phyloP scores from a whole-genome alignment of 352 stramenopile genomes.

The Phytophthora chlamydospora region DNA sequence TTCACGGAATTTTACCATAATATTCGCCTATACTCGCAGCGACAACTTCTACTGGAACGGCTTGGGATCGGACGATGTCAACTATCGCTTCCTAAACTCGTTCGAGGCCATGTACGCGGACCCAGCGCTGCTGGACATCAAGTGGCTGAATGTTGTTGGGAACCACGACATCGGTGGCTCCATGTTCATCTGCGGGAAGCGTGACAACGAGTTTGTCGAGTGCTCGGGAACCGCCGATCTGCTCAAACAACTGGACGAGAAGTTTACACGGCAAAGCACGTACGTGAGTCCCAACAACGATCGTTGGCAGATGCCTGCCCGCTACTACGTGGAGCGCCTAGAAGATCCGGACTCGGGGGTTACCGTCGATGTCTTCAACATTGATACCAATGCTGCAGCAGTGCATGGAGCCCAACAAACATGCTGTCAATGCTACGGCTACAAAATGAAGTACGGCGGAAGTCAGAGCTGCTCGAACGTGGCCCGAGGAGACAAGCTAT shows the following conservation, averaged over 20 bases:
- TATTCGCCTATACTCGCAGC: conserved; percentile 18
- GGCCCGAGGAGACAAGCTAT: conserved; percentile 53
- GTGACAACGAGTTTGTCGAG: conserved; percentile 67
- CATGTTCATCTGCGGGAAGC: conserved; percentile 80
- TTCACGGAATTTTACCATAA: conserved; percentile 2
- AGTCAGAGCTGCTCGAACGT: conserved; percentile 49
- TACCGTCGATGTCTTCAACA: conserved; percentile 74
- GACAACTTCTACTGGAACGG: conserved; percentile 82
- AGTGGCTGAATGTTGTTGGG: conserved; percentile 75
- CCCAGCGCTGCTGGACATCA: conserved; percentile 49
- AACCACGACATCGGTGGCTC: conserved; percentile 78
- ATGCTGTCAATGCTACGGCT: conserved; percentile 84
- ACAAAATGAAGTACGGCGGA: conserved; percentile 60
- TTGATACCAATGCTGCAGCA: conserved; percentile 66
- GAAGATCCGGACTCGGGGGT: conserved; percentile 35
- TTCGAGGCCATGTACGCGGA: conserved; percentile 75
- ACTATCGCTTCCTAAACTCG: conserved; percentile 67
- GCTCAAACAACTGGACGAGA: conserved; percentile 68
- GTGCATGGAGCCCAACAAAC: conserved; percentile 68
- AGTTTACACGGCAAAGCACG: conserved; percentile 60
- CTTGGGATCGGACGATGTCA: conserved; percentile 64
- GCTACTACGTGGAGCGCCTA: conserved; percentile 72
- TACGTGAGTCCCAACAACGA: conserved; percentile 75
- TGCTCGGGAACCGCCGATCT: conserved; percentile 62
- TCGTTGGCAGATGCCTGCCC: conserved; percentile 66